Evolutionary conservation across 2,329 filamentous ascomycete species (phyloP), one percentile per base, ranked within the genome.

Genomic region (Neofusicoccum umdonicola): DNA sequence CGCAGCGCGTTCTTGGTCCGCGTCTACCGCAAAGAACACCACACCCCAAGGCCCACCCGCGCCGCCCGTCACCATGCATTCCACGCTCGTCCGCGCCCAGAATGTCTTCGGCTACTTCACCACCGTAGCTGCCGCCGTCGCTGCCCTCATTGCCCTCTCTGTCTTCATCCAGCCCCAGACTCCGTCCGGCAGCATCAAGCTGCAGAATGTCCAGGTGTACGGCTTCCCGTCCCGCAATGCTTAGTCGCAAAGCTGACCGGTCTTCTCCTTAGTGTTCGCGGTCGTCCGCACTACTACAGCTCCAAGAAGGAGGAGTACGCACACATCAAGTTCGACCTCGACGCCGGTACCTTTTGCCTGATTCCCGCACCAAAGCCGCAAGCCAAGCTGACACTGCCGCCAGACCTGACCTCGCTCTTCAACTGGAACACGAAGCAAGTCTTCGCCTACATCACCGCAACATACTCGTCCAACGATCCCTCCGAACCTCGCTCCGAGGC

Each of bases 391-490:
- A 68, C 58, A 31, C 34, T 67, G 19, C 45, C 35, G 37, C 37
- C 35, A 35, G 94, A 99, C 80, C 86, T 99, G 66, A 90, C 88
- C 66, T 90, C 90, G 48, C 91, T 99, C 71, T 98, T 98, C 85
- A 96, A 91, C 74, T 99, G 94, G 95, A 99, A 99, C 84, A 99
- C 96, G 19, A 99, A 99, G 79, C 92, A 98, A 80, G 82, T 99
- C 73, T 99, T 98, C 80, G 88, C 97, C 77, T 99, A 97, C 82
- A 88, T 99, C 66, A 94, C 92, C 63, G 94, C 94, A 63, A 89
- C 83, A 64, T 90, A 89, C 75, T 82, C 83, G 42, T 80, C 82
- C 42, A 78, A 79, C 54, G 77, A 78, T 54, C 65, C 77, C 66
- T 68, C 67, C 44, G 72, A 79, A 68, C 79, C 81, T 11, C 68